These are phyloP conservation scores for Golubevia pallescens DNA, from an alignment of 1,284 basidiomycete species.

Conservation along the genomic window DNA sequence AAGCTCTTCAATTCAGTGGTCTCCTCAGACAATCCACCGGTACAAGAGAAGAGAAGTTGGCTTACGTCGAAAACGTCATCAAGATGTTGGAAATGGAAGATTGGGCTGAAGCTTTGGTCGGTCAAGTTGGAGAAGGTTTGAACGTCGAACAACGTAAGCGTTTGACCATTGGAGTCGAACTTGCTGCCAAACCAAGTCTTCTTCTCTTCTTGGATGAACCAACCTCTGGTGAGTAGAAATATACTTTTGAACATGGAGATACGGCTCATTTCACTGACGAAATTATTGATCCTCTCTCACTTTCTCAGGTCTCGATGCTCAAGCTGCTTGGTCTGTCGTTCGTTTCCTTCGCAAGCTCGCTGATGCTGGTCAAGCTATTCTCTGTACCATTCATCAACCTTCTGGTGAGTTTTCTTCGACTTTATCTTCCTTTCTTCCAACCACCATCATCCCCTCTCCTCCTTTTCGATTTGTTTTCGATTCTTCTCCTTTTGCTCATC, in stretches of 20 bases:
- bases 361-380: constrained; percentile 51
- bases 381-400: constrained; percentile 42
- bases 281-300: not conserved
- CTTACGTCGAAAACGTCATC: constrained; percentile 44
- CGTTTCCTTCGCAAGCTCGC: constrained; percentile 63
- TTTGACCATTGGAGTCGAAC: constrained; percentile 49
- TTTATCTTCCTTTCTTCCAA: too few species aligned
- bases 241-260: too few species aligned
- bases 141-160: constrained; percentile 51
- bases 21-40: constrained; percentile 39
- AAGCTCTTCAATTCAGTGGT: constrained; percentile 48
- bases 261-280: too few species aligned
- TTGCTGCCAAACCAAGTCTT: constrained; percentile 44
- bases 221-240: constrained; percentile 29
- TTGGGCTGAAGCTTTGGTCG: constrained; percentile 45
- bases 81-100: constrained; percentile 43
- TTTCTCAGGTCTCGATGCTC: constrained; percentile 24
- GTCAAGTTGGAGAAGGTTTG: constrained; percentile 34
- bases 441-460: too few species aligned
- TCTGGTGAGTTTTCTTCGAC: too few species aligned
- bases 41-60: constrained; percentile 32
- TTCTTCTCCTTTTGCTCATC: too few species aligned
- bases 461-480: too few species aligned
- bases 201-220: constrained; percentile 58
- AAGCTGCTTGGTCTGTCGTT: constrained; percentile 47